Percentiles rank a stretch among this genome's conserved stretches.
Conservation (phyloP, 2,329 filamentous ascomycete genomes). For the Aspergillus phoenicis region DNA sequence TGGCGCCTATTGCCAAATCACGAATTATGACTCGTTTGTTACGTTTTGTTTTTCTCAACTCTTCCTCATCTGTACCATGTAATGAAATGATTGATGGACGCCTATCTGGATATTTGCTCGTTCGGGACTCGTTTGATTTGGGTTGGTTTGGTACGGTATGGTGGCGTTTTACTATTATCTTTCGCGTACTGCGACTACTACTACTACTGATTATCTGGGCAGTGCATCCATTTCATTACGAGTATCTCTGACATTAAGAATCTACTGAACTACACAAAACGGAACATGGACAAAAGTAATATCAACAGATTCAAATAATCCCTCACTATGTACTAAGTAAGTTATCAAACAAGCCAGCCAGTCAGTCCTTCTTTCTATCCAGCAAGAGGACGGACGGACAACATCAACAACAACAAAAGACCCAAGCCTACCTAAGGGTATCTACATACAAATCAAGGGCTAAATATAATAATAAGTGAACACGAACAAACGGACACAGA, state of each 20-base stretch:
- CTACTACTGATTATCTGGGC: too few relatives aligned
- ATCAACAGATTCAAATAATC: neutral
- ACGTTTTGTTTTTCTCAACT: neutral
- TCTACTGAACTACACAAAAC: too few relatives aligned
- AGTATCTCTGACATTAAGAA: neutral
- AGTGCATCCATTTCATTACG: too few relatives aligned
- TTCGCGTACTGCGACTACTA: neutral
- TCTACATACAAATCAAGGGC: slow-evolving; percentile 18
- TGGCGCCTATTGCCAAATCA: neutral
- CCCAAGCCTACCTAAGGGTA: slow-evolving; percentile 23
- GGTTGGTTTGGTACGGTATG: neutral
- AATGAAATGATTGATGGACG: neutral
- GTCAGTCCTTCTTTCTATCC: neutral
- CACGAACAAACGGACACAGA: neutral
- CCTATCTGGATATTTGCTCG: neutral
- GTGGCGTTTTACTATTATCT: neutral
- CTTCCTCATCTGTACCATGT: neutral
- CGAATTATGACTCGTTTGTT: neutral
- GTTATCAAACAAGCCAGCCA: neutral
- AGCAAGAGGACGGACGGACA: too few relatives aligned
- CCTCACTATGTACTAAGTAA: neutral
- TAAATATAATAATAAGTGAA: slow-evolving; percentile 21
- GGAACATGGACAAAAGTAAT: neutral
- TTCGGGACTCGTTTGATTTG: neutral
- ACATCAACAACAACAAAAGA: slow-evolving; percentile 10